These are phyloP conservation scores for Globisporangium heterothallicum DNA, from an alignment of 352 stramenopile species.

Conservation along the genomic window DNA sequence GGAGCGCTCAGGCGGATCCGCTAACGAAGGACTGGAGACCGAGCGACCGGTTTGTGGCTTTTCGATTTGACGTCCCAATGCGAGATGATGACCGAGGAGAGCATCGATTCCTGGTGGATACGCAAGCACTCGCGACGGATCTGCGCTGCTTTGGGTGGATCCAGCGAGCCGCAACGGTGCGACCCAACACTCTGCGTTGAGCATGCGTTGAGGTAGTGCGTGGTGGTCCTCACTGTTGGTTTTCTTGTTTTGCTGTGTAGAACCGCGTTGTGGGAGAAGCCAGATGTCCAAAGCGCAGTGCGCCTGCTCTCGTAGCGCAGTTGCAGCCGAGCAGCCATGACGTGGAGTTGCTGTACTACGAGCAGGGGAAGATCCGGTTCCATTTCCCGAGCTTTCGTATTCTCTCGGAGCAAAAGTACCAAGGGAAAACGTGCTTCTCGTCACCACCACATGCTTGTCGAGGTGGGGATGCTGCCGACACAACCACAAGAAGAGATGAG, in stretches of 20 bases:
- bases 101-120: neutral
- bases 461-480: neutral
- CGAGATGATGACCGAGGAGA: neutral
- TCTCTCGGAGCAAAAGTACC: slow-evolving; percentile 16
- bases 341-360: neutral
- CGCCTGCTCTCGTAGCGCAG: neutral
- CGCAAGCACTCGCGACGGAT: neutral
- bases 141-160: slow-evolving; percentile 4
- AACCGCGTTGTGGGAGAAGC: neutral
- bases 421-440: slow-evolving; percentile 16
- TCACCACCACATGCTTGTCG: slow-evolving; percentile 10
- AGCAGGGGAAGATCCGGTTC: slow-evolving; percentile 21
- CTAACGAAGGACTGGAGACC: neutral
- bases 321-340: neutral
- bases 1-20: no score
- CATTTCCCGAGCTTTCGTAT: slow-evolving; percentile 24
- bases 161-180: no score
- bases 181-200: no score
- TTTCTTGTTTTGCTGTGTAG: neutral
- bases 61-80: slow-evolving; percentile 1
- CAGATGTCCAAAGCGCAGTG: neutral
- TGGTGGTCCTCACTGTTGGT: neutral
- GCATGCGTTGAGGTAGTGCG: no score
- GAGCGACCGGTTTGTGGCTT: neutral
- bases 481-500: neutral